Evolutionary conservation across 2,329 filamentous ascomycete genomes (phyloP), one percentile per base, ranked within the genome.

Genomic region (Ophiostoma ips): DNA sequence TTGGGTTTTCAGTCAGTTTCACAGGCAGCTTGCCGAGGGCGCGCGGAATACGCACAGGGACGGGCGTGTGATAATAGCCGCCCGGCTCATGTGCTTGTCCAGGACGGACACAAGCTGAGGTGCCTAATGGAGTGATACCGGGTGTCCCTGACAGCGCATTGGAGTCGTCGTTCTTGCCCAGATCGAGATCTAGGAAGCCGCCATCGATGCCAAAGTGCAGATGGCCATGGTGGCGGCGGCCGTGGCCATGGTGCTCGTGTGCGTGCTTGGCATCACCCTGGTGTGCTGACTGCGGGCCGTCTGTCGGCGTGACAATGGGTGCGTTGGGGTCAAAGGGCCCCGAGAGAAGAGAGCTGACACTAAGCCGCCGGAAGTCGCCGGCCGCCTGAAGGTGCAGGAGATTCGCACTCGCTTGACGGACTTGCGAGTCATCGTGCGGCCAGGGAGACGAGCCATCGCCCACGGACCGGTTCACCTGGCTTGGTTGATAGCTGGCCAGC

Each of bases 51-150:
- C 64, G 65, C 55, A 89, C 80, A 1, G 75, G 68, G 0, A 88
- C 81, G 0, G 82, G 80, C 34, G 76, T 75, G 12, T 73, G 72
- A 63, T 89, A 89, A 59, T 89, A 89, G 2, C 78, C 79, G 12
- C 74, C 75, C 33, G 70, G 71, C 37, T 74, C 73, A 16, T 52
- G 48, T 33, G 41, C 69, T 13, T 72, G 69, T 5, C 65, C 60
- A 36, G 62, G 6, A 65, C 60, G 35, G 62, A 61, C 35, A 16
- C 43, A 34, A 7, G 28, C 33, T 5, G 35, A 15, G 31, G 19
- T 48, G 24, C 19, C 28, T 3, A 19, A 31, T 30, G 30, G 46
- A 11, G 30, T 37, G 7, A 28, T 41, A 4, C 38, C 40, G 6
- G 21, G 40, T 15, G 43, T 15, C 19, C 61, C 62, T 13, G 72